Evolutionary conservation across 768 basidiomycete species (phyloP).

Genomic region (Xerocomellus chrysenteron): DNA sequence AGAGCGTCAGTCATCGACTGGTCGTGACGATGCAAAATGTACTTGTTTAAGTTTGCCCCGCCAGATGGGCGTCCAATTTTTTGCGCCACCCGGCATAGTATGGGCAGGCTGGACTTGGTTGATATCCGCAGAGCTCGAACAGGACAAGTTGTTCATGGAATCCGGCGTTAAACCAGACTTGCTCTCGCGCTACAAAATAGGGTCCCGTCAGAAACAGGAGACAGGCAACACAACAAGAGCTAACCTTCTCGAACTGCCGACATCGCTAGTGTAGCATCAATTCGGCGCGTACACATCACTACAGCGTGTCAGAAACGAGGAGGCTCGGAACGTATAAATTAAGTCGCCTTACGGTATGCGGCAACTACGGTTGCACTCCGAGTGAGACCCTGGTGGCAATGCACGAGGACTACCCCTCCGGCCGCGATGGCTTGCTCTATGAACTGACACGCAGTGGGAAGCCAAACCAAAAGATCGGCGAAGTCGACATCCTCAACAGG

Average conservation of each 20-base stretch:
- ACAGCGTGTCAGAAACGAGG: constrained; percentile 12
- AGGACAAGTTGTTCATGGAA: constrained; percentile 78
- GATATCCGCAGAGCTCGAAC: constrained; percentile 71
- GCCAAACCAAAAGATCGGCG: constrained; percentile 63
- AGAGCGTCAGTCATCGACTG: constrained; percentile 8
- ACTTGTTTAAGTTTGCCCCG: constrained; percentile 23
- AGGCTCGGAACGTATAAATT: background rate
- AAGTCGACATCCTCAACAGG: constrained; percentile 69
- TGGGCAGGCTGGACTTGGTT: constrained; percentile 56
- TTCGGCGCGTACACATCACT: constrained; percentile 69
- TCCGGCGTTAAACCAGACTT: constrained; percentile 77
- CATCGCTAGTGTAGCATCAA: constrained; percentile 58
- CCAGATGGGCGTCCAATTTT: constrained; percentile 50
- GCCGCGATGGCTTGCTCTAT: constrained; percentile 58
- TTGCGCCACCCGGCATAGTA: constrained; percentile 68
- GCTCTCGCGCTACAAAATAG: constrained; percentile 55
- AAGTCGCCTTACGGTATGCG: constrained; percentile 61
- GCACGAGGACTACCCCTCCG: constrained; percentile 65
- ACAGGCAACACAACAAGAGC: constrained; percentile 5
- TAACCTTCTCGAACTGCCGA: constrained; percentile 60
- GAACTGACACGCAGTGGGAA: constrained; percentile 65
- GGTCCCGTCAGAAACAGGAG: background rate
- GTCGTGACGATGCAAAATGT: background rate
- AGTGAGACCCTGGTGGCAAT: constrained; percentile 65
- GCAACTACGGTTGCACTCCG: constrained; percentile 70